Conservation (phyloP, 2,329 filamentous ascomycete genomes). For the Curvularia sp. region DNA sequence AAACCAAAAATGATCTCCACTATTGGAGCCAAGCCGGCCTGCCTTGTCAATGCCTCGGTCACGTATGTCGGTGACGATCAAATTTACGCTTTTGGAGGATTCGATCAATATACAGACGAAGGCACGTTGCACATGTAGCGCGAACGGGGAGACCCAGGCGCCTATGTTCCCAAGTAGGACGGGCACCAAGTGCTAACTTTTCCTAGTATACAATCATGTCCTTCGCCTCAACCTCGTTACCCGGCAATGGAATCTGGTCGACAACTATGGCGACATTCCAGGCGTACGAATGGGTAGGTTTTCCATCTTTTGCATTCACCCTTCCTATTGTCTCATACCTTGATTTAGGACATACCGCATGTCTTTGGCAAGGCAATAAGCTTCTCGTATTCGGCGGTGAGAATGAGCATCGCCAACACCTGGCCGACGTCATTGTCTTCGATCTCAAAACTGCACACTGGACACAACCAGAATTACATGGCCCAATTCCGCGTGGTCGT, state of each 20-base stretch:
- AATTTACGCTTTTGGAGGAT: slow-evolving; percentile 97
- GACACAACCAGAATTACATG: slow-evolving; percentile 88
- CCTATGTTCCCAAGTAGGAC: background rate
- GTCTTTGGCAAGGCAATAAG: slow-evolving; percentile 90
- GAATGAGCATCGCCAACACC: slow-evolving; percentile 94
- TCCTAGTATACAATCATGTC: slow-evolving; percentile 90
- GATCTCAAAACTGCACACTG: slow-evolving; percentile 93
- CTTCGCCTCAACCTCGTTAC: slow-evolving; percentile 84
- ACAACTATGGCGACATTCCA: slow-evolving; percentile 98
- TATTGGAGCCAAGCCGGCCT: slow-evolving; percentile 75
- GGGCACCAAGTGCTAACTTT: slow-evolving; percentile 6
- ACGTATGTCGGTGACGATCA: slow-evolving; percentile 98
- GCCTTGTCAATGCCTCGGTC: slow-evolving; percentile 95
- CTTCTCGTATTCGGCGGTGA: slow-evolving; percentile 97
- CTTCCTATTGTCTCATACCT: slow-evolving; percentile 19
- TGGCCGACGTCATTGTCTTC: slow-evolving; percentile 95
- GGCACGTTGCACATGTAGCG: slow-evolving; percentile 51
- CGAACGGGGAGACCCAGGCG: background rate
- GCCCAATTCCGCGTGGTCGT: slow-evolving; percentile 84
- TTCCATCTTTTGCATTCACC: background rate
- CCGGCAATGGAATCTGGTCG: slow-evolving; percentile 92
- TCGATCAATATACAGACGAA: slow-evolving; percentile 98
- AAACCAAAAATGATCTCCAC: slow-evolving; percentile 77
- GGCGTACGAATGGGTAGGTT: slow-evolving; percentile 90
- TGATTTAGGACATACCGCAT: slow-evolving; percentile 83